phyloP scores from a whole-genome alignment of 108 stramenopile species.

The Seminavis robusta region DNA sequence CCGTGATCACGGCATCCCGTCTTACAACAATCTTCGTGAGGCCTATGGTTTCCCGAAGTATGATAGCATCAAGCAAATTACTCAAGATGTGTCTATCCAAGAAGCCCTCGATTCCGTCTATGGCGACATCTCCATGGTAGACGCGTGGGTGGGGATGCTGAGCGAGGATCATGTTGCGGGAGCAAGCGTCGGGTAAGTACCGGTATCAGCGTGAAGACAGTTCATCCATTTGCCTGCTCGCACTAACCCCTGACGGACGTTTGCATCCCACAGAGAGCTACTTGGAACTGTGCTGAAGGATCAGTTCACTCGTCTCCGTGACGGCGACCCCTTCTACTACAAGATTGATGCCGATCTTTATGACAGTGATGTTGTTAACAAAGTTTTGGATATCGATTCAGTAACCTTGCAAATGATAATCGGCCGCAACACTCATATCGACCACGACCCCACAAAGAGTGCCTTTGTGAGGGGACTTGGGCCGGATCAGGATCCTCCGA shows the following conservation, averaged over 20 bases:
- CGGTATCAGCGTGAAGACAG: too few species aligned
- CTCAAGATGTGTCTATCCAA: not conserved
- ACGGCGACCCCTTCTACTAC: slow-evolving; percentile 26
- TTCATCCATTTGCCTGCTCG: too few species aligned
- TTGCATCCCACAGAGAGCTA: too few species aligned
- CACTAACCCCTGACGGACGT: too few species aligned
- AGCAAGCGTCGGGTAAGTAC: slow-evolving; percentile 8
- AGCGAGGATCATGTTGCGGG: slow-evolving; percentile 5
- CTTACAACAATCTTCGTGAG: slow-evolving; percentile 24
- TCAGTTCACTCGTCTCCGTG: slow-evolving; percentile 22
- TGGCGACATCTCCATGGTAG: slow-evolving; percentile 14
- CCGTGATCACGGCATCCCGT: slow-evolving; percentile 23
- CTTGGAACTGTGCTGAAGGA: slow-evolving; percentile 8
- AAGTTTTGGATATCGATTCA: too few species aligned
- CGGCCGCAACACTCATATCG: too few species aligned
- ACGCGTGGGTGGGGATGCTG: slow-evolving; percentile 28
- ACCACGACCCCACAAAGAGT: too few species aligned
- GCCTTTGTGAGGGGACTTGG: too few species aligned
- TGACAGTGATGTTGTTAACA: too few species aligned
- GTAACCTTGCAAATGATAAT: too few species aligned
- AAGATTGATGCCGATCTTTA: too few species aligned
- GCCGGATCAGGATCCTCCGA: too few species aligned
- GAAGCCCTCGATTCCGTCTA: slow-evolving; percentile 12
- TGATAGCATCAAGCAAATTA: slow-evolving; percentile 9
- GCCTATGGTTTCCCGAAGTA: not conserved